These are phyloP conservation scores for Moricandia arvensis DNA, from an alignment of 345 rosid species.

Conservation along the genomic window DNA sequence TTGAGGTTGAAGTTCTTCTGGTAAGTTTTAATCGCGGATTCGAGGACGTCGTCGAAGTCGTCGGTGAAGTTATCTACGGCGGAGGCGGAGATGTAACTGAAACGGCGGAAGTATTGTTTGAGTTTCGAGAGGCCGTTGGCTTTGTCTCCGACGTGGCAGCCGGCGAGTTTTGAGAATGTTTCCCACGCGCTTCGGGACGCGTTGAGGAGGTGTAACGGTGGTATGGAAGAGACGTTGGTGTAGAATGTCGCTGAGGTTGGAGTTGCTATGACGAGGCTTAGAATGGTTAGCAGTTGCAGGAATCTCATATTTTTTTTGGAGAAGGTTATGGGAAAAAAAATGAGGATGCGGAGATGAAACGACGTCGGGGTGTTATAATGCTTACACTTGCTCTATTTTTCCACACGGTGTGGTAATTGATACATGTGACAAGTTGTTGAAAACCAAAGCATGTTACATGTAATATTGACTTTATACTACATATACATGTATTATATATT, in stretches of 20 bases:
- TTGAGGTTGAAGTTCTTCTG: slow-evolving; percentile 68
- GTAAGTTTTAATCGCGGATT: slow-evolving; percentile 56
- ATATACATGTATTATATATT: too few species aligned
- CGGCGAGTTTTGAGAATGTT: slow-evolving; percentile 52
- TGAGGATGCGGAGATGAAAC: neutral
- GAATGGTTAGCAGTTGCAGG: neutral
- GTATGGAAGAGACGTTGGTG: slow-evolving; percentile 25
- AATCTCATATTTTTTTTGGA: slow-evolving; percentile 11
- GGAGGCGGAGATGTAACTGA: slow-evolving; percentile 63
- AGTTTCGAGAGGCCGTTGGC: slow-evolving; percentile 60
- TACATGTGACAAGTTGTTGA: slow-evolving; percentile 10
- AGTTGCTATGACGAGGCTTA: neutral
- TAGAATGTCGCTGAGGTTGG: slow-evolving; percentile 37
- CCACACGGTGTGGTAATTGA: slow-evolving; percentile 12
- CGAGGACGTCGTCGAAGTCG: slow-evolving; percentile 54
- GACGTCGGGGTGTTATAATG: slow-evolving; percentile 15
- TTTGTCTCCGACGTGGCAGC: slow-evolving; percentile 62
- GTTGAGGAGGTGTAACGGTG: slow-evolving; percentile 31
- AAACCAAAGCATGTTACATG: neutral
- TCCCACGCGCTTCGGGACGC: slow-evolving; percentile 53
- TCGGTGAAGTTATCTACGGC: slow-evolving; percentile 45
- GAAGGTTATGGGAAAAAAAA: neutral
- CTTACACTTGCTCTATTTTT: neutral
- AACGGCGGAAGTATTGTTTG: slow-evolving; percentile 67
- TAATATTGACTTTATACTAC: neutral